Evolutionary conservation across 1,284 basidiomycete genomes (phyloP).

Genomic region (Psilocybe mexicana): DNA sequence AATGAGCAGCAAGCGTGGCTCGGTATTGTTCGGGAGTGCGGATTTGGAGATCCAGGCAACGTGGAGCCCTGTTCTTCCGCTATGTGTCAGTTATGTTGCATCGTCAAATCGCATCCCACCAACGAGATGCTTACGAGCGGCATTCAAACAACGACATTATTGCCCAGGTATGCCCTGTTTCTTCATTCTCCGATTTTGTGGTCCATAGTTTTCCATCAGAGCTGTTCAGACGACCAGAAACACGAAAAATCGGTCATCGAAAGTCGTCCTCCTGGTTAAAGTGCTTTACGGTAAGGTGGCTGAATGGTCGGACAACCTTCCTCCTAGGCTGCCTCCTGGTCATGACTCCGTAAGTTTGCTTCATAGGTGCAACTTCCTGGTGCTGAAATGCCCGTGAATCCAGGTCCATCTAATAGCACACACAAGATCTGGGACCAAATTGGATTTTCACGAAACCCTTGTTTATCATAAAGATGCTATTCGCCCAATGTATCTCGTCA

Average conservation of each 20-base stretch:
- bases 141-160: constrained; percentile 13
- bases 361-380: neutral
- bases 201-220: neutral
- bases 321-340: neutral
- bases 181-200: neutral
- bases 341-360: constrained; percentile 20
- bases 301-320: neutral
- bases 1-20: constrained; percentile 20
- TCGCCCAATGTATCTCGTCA: constrained; percentile 21
- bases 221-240: constrained; percentile 6
- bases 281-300: neutral
- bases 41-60: constrained; percentile 23
- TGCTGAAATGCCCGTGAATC: neutral
- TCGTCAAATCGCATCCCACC: constrained; percentile 16
- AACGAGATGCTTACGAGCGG: constrained; percentile 13
- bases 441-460: constrained; percentile 18
- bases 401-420: constrained; percentile 15
- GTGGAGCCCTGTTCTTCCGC: constrained; percentile 16
- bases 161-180: constrained; percentile 14
- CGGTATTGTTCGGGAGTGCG: constrained; percentile 19
- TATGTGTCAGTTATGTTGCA: constrained; percentile 21
- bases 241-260: constrained; percentile 10
- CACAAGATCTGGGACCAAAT: constrained; percentile 3
- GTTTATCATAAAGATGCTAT: constrained; percentile 20
- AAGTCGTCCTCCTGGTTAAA: constrained; percentile 6